These are phyloP conservation scores for Diplocarpon mali DNA, from an alignment of 2,329 filamentous ascomycete genomes.

Conservation along the genomic window DNA sequence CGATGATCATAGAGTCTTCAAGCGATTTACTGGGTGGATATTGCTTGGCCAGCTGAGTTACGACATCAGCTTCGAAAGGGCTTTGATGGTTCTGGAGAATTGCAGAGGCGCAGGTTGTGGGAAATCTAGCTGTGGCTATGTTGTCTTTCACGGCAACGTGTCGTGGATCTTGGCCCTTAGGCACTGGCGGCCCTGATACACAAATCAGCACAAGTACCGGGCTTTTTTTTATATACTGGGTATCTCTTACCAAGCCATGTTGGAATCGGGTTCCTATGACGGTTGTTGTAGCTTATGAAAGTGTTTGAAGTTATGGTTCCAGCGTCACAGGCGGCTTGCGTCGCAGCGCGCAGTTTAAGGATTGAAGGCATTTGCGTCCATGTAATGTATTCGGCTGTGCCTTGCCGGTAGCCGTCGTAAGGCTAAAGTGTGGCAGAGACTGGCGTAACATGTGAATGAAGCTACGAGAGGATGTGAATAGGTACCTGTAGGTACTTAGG, in stretches of 20 bases:
- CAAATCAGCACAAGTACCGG: too few relatives aligned
- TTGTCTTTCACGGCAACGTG: slow-evolving; percentile 58
- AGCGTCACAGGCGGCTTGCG: not conserved
- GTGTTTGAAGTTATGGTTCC: not conserved
- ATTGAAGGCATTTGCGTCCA: not conserved
- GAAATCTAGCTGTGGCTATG: slow-evolving; percentile 52
- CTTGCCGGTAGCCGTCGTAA: too few relatives aligned
- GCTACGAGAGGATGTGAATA: too few relatives aligned
- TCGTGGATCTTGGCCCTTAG: not conserved
- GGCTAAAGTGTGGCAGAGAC: too few relatives aligned
- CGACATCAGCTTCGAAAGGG: slow-evolving; percentile 74
- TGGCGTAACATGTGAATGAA: too few relatives aligned
- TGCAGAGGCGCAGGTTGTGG: slow-evolving; percentile 74
- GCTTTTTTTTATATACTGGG: not conserved
- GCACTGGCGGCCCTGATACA: not conserved
- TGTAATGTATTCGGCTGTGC: not conserved
- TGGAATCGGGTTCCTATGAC: not conserved
- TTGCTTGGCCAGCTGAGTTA: slow-evolving; percentile 43
- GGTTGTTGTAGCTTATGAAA: too few relatives aligned
- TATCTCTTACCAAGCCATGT: not conserved
- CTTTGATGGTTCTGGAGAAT: slow-evolving; percentile 61
- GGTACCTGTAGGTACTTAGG: too few relatives aligned
- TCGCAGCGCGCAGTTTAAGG: not conserved
- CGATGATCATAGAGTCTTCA: slow-evolving; percentile 34
- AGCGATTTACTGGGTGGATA: too few relatives aligned